Conservation (phyloP, 208 protist species). For the Wallacemonas sp. region DNA sequence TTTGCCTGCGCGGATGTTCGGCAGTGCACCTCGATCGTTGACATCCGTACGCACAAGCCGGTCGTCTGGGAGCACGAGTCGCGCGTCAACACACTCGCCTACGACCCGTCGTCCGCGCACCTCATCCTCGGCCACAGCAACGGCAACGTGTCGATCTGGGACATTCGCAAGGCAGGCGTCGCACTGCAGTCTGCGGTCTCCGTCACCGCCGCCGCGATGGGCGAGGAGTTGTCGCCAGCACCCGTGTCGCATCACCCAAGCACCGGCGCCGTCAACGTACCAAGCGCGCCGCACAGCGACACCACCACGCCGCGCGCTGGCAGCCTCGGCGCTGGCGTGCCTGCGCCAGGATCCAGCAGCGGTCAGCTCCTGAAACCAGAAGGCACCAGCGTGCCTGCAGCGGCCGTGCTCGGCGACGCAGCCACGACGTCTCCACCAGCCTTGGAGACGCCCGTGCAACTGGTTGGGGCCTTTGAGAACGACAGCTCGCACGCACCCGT, state of each 20-base stretch:
- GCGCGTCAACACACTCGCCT: conserved; percentile 78
- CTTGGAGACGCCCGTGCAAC: conserved; percentile 24
- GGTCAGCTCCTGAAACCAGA: background rate
- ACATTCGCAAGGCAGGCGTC: conserved; percentile 63
- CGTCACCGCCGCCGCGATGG: conserved; percentile 15
- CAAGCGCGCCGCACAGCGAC: background rate
- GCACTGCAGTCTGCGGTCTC: conserved; percentile 39
- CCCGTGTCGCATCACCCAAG: too few relatives aligned
- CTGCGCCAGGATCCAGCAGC: too few relatives aligned
- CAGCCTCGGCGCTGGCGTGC: background rate
- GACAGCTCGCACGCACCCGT: conserved; percentile 74
- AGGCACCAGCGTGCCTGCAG: background rate
- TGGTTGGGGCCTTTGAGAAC: conserved; percentile 49
- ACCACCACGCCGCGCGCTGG: conserved; percentile 7
- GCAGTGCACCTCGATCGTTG: conserved; percentile 70
- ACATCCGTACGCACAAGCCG: conserved; percentile 56
- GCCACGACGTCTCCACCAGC: conserved; percentile 1
- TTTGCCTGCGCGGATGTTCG: conserved; percentile 84
- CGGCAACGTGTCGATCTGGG: conserved; percentile 81
- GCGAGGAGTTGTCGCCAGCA: background rate
- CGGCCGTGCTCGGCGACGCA: background rate
- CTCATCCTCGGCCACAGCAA: conserved; percentile 84
- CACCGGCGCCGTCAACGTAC: background rate
- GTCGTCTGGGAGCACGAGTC: conserved; percentile 62
- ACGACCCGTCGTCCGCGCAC: conserved; percentile 51